These are phyloP conservation scores for Pseudogymnoascus sp. DNA, from an alignment of 2,329 filamentous ascomycete genomes.

Conservation along the genomic window DNA sequence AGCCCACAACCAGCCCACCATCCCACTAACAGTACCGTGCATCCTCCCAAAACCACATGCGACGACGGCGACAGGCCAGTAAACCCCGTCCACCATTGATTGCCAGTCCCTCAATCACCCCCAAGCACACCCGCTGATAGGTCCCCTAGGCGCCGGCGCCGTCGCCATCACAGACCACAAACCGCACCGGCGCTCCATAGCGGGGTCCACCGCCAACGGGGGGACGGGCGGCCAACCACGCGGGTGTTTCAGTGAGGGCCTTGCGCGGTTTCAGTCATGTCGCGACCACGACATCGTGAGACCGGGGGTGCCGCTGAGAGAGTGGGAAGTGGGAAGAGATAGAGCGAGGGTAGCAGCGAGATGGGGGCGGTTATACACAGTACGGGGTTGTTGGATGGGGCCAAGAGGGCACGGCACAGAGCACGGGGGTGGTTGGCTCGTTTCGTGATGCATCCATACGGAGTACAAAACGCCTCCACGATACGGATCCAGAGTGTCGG, in stretches of 20 bases:
- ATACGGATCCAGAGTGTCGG: not conserved
- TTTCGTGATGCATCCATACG: not conserved
- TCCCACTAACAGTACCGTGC: not conserved
- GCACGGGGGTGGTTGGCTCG: not conserved
- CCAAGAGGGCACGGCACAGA: not conserved
- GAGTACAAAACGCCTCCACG: not conserved
- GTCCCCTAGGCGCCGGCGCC: not conserved
- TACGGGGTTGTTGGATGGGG: not conserved
- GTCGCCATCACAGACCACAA: not conserved
- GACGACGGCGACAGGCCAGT: not conserved
- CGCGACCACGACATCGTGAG: not conserved
- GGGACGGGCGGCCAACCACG: not conserved
- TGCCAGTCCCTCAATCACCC: not conserved
- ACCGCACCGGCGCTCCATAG: not conserved
- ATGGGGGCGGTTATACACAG: not conserved
- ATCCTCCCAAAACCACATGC: not conserved
- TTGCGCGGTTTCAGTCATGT: constrained; percentile 2
- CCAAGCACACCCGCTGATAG: not conserved
- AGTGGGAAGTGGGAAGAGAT: not conserved
- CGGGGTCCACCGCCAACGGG: not conserved
- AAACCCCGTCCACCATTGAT: not conserved
- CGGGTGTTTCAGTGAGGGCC: not conserved
- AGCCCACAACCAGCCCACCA: not conserved
- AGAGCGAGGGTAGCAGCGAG: not conserved
- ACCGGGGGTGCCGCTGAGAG: not conserved